A percentile compares a stretch with the other conserved stretches of the same genome.
phyloP scores from a whole-genome alignment of 169 alveolate genomes.

The Plasmodium inui region DNA sequence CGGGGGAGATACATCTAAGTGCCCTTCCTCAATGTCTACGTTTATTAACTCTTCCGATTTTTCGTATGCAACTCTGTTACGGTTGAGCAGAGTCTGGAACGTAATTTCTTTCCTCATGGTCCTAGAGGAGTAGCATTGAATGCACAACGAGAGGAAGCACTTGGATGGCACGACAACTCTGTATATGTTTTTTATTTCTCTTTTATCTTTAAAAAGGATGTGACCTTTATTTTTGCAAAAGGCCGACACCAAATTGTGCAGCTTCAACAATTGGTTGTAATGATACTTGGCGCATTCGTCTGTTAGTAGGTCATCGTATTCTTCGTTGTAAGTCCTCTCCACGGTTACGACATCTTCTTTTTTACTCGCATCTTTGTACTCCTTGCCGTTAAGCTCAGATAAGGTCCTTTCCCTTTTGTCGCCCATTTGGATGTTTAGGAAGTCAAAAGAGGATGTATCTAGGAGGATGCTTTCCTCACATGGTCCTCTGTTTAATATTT shows the following conservation, averaged over 20 bases:
- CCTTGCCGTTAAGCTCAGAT: slow-evolving; percentile 17
- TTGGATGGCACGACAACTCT: slow-evolving; percentile 48
- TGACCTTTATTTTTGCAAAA: slow-evolving; percentile 4
- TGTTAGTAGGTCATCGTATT: slow-evolving; percentile 42
- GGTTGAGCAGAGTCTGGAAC: background rate
- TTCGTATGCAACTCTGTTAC: background rate
- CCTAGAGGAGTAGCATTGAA: slow-evolving; percentile 29
- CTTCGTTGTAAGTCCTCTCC: background rate
- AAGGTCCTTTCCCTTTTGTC: background rate
- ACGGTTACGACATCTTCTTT: background rate
- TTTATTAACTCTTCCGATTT: background rate
- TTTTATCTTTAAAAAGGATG: background rate
- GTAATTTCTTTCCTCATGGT: slow-evolving; percentile 2
- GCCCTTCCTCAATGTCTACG: slow-evolving; percentile 13
- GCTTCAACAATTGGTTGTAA: slow-evolving; percentile 11
- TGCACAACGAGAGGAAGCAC: slow-evolving; percentile 12
- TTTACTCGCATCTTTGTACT: slow-evolving; percentile 19
- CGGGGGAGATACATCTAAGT: slow-evolving; percentile 14
- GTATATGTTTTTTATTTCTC: background rate
- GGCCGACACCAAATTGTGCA: slow-evolving; percentile 17
- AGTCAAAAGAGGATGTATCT: background rate
- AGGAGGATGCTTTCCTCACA: slow-evolving; percentile 47
- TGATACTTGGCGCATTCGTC: slow-evolving; percentile 26
- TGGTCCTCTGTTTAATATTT: slow-evolving; percentile 43
- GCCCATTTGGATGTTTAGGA: slow-evolving; percentile 11